phyloP scores from a whole-genome alignment of 1,284 basidiomycete genomes.

The Marasmius sp. region DNA sequence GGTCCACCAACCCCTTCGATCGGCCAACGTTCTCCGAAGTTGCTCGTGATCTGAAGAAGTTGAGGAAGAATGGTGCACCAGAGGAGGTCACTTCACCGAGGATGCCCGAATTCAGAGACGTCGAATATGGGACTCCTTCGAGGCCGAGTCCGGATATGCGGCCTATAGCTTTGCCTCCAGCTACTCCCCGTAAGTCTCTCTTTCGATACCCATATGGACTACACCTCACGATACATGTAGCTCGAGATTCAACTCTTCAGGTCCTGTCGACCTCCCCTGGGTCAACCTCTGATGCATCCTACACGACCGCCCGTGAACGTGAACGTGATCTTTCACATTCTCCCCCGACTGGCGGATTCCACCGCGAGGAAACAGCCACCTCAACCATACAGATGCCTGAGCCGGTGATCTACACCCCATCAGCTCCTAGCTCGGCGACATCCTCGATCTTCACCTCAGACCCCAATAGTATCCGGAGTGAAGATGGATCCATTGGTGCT shows the following conservation, averaged over 20 bases:
- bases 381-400: conserved; percentile 23
- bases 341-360: neutral
- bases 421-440: conserved; percentile 19
- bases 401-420: conserved; percentile 30
- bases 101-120: conserved; percentile 23
- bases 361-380: conserved; percentile 15
- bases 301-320: neutral
- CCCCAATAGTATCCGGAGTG: conserved; percentile 22
- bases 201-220: neutral
- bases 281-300: conserved; percentile 1
- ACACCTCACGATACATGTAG: neutral
- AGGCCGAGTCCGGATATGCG: conserved; percentile 34
- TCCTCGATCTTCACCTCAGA: conserved; percentile 30
- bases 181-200: conserved; percentile 8
- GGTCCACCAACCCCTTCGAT: conserved; percentile 42
- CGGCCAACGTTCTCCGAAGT: conserved; percentile 53
- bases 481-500: conserved; percentile 11
- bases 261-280: neutral
- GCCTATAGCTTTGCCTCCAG: conserved; percentile 30
- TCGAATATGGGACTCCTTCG: conserved; percentile 21
- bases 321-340: neutral
- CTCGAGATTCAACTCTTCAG: neutral
- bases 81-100: conserved; percentile 17
- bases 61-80: conserved; percentile 29
- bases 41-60: conserved; percentile 36